Percentiles rank a stretch among this genome's conserved stretches.
phyloP scores from a whole-genome alignment of 768 basidiomycete genomes.

The Suillus fuscotomentosus region DNA sequence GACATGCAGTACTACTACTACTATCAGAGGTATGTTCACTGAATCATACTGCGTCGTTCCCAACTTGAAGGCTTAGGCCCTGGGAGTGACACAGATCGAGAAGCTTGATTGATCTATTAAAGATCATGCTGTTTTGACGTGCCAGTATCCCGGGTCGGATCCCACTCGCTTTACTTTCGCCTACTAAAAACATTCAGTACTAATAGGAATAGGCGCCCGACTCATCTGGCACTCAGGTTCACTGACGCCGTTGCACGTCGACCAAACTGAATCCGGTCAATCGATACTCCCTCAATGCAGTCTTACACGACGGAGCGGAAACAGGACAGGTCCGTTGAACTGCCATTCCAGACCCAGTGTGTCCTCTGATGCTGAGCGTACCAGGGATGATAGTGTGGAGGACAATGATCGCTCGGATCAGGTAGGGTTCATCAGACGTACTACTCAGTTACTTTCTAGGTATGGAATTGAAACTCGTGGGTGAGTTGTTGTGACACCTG shows the following conservation, averaged over 20 bases:
- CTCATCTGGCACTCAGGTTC: not conserved
- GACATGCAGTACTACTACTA: too few species aligned
- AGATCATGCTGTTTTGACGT: not conserved
- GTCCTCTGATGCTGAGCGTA: not conserved
- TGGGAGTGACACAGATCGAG: not conserved
- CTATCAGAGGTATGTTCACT: too few species aligned
- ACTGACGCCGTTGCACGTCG: not conserved
- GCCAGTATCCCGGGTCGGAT: not conserved
- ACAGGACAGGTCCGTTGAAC: not conserved
- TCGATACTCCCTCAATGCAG: not conserved
- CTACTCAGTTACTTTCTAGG: not conserved
- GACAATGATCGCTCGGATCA: not conserved
- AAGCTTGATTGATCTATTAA: not conserved
- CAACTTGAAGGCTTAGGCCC: too few species aligned
- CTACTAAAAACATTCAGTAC: not conserved
- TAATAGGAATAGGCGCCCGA: not conserved
- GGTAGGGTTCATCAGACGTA: not conserved
- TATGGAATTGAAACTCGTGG: not conserved
- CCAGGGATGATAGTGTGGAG: conserved; percentile 21
- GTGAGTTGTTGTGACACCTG: not conserved
- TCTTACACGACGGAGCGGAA: not conserved
- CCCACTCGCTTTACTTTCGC: not conserved
- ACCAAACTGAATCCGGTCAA: not conserved
- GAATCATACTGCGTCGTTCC: not conserved
- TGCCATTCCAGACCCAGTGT: not conserved